phyloP scores from a whole-genome alignment of 495 filamentous ascomycete genomes.

The Tuber brumale region DNA sequence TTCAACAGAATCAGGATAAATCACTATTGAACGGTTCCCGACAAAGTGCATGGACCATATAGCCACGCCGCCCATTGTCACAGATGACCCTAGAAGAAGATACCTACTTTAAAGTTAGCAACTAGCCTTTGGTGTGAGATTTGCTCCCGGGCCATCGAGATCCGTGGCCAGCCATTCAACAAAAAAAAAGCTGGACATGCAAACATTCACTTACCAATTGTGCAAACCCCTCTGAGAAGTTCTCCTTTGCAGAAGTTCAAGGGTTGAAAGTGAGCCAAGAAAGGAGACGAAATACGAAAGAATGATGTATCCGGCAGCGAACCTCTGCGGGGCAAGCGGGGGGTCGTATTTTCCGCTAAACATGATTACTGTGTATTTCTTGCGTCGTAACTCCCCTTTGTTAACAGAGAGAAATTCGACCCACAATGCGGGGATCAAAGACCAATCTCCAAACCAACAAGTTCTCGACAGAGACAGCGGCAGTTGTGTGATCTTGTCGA shows the following conservation, averaged over 20 bases:
- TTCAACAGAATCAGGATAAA: constrained; percentile 51
- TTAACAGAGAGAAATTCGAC: constrained; percentile 1
- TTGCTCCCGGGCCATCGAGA: constrained; percentile 4
- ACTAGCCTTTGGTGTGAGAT: constrained; percentile 9
- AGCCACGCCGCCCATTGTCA: constrained; percentile 58
- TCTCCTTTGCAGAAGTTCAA: constrained; percentile 74
- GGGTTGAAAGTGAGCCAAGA: constrained; percentile 66
- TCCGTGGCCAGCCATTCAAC: constrained; percentile 37
- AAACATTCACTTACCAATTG: constrained; percentile 56
- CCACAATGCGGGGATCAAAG: neutral
- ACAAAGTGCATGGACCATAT: constrained; percentile 77
- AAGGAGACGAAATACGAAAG: constrained; percentile 73
- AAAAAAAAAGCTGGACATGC: constrained; percentile 30
- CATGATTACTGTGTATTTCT: constrained; percentile 3
- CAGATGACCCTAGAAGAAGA: constrained; percentile 61
- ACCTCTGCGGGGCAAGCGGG: constrained; percentile 46
- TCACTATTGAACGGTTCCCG: constrained; percentile 69
- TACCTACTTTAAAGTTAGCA: constrained; percentile 48
- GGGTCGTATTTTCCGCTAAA: neutral
- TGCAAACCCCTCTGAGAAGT: constrained; percentile 60
- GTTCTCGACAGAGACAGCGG: neutral
- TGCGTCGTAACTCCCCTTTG: neutral
- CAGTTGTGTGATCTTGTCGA: neutral
- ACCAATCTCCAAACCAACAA: neutral
- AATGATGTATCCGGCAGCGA: constrained; percentile 58